Evolutionary conservation across 805 yeast genomes (phyloP).

Genomic region (Starmerella asiatica): DNA sequence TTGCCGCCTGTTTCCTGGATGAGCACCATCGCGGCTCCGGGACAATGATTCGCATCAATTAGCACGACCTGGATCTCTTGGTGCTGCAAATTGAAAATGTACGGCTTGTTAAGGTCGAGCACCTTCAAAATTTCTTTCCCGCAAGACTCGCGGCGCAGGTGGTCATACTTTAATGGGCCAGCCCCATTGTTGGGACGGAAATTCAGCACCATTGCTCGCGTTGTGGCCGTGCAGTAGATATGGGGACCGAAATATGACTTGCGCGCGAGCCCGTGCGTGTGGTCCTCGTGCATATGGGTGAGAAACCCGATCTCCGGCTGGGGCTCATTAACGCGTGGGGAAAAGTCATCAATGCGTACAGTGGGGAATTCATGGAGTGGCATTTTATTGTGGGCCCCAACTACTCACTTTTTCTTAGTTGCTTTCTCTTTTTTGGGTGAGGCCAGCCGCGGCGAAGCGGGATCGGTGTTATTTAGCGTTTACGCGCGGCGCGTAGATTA

Average conservation of each 20-base stretch:
- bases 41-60: constrained; percentile 44
- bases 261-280: constrained; percentile 35
- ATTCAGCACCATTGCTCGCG: constrained; percentile 24
- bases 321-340: constrained; percentile 11
- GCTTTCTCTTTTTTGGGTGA: too few relatives aligned
- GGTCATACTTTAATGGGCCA: constrained; percentile 19
- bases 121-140: constrained; percentile 18
- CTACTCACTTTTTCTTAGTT: too few relatives aligned
- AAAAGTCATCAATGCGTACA: constrained; percentile 30
- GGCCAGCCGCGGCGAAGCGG: too few relatives aligned
- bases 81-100: constrained; percentile 13
- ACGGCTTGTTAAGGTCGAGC: constrained; percentile 13
- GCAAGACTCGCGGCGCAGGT: constrained; percentile 18
- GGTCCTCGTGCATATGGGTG: constrained; percentile 46
- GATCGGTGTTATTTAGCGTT: too few relatives aligned
- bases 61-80: constrained; percentile 29
- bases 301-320: constrained; percentile 28
- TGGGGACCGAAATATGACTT: constrained; percentile 28
- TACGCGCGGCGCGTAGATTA: too few relatives aligned
- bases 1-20: constrained; percentile 26
- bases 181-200: constrained; percentile 15
- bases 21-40: constrained; percentile 45
- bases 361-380: constrained; percentile 36
- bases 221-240: constrained; percentile 37
- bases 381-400: too few relatives aligned